Base-by-base conservation (phyloP, 1,284 basidiomycete genomes). In the Pseudozyma pruni region DNA sequence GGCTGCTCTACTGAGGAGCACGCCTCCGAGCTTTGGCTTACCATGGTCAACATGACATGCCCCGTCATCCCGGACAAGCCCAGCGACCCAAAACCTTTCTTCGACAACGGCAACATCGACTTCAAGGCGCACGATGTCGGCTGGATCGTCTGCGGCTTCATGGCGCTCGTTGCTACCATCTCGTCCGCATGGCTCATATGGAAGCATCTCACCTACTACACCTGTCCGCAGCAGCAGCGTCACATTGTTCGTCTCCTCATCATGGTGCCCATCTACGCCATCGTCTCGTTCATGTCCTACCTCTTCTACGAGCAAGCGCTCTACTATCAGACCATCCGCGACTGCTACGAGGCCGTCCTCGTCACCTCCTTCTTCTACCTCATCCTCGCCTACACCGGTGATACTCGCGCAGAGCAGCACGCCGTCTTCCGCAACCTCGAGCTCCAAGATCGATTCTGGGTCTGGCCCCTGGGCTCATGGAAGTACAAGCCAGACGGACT, bases 251-350 rank as follows among this genome's bases (percentile, higher is more conserved):
- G 90, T 1, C 85, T 92, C 16, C 85, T 92, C 22, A 87, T 92
- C 82, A 89, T 92, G 89, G 89, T 91, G 2, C 90, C 90, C 4
- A 85, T 91, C 34, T 91, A 91, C 78, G 88, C 89, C 14, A 80
- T 87, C 32, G 87, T 90, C 81, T 88, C 88, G 72, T 86, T 89
- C 53, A 85, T 87, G 2, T 89, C 89, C 3, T 91, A 89, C 82
- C 83, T 90, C 32, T 90, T 89, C 83, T 91, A 60, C 43, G 39
- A 54, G 11, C 32, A 79, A 46, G 81, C 83, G 2, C 53, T 74
- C n/a, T 76, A 76, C 59, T 80, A 79, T 54, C 76, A 83, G 46
- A 79, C 81, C 41, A 58, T 79, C 31, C 70, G 80, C 31, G 78
- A 78, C 48, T 80, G 76, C 49, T 80, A 78, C 56, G 78, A 78